Evolutionary conservation across 2,329 filamentous ascomycete species (phyloP), one percentile per base, ranked within the genome.

Genomic region (Anisogramma anomala): DNA sequence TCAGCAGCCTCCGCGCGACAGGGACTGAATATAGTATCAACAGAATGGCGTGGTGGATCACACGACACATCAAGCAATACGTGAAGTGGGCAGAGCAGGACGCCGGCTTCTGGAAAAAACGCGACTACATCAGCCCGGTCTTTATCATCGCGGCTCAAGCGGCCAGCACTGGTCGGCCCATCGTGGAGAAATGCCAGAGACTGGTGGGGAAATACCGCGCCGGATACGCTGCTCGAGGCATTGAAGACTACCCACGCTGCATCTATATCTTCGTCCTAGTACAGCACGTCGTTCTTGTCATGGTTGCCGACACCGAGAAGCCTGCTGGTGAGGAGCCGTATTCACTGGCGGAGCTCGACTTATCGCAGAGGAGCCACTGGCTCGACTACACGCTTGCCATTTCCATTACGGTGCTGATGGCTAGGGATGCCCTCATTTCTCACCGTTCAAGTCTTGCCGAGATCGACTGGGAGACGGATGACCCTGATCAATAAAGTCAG

Each of bases 201-300:
- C 15, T 37, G 25, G 38, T 39, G 14, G 46, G 49, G 14, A 40
- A 52, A 2, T 56, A 35, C 39, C 46, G 23, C 19, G 35, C 14
- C 18, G 28, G 19, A 25, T 36, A 26, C 42, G 36, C 14, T 31
- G 36, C 11, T 44, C 43, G 22, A 14, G 47, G 35, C 32, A 45
- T 11, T 41, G 48, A 15, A 20, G 22, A 41, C 11, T 46, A 46
- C 30, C 55, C 57, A 0, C 55, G 58, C 5, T 51, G 58, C 8
- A 50, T 62, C n/a, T 61, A 55, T 42, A 54, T 52, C 6, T 59
- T 75, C 62, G 50, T 72, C 59, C 50, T 76, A 60, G 30, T 61
- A 58, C 46, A 74, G 57, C 58, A 77, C 66, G 53, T 74, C 58
- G 55, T 60, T 10, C 50, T 60, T 41, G 49, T 62, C 15, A 50